phyloP scores from a whole-genome alignment of 352 stramenopile genomes.

The Phytopythium vexans region DNA sequence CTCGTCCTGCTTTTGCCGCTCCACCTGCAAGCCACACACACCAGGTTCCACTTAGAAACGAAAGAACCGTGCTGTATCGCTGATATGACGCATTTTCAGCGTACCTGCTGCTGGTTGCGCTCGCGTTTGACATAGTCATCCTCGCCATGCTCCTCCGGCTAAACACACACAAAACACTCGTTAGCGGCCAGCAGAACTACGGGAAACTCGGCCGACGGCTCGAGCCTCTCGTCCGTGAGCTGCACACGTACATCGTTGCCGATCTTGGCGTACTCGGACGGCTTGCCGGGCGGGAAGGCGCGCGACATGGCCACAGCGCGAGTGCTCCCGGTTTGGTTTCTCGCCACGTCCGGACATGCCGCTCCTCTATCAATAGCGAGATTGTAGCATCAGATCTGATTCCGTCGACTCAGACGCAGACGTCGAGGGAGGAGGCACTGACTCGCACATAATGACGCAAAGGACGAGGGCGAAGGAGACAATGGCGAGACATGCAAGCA shows the following conservation, averaged over 20 bases:
- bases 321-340: neutral
- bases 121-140: conserved; percentile 58
- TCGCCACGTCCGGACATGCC: neutral
- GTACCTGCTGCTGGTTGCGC: conserved; percentile 41
- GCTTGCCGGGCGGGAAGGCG: conserved; percentile 54
- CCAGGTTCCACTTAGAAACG: neutral
- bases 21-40: conserved; percentile 16
- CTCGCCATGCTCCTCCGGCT: conserved; percentile 48
- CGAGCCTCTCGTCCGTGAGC: neutral
- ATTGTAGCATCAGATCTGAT: too few relatives aligned
- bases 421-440: too few relatives aligned
- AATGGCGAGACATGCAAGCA: too few relatives aligned
- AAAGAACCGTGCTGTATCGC: too few relatives aligned
- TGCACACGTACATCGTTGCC: conserved; percentile 44
- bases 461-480: too few relatives aligned
- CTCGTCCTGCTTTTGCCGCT: conserved; percentile 84
- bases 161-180: conserved; percentile 1
- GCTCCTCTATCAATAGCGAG: too few relatives aligned
- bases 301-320: conserved; percentile 38
- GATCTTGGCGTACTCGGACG: conserved; percentile 69
- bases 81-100: conserved; percentile 4
- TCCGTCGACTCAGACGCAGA: too few relatives aligned
- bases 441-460: too few relatives aligned
- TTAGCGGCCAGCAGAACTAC: neutral
- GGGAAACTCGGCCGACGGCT: neutral